Conservation (phyloP, 768 basidiomycete species). For the Pseudohyphozyma bogoriensis region DNA sequence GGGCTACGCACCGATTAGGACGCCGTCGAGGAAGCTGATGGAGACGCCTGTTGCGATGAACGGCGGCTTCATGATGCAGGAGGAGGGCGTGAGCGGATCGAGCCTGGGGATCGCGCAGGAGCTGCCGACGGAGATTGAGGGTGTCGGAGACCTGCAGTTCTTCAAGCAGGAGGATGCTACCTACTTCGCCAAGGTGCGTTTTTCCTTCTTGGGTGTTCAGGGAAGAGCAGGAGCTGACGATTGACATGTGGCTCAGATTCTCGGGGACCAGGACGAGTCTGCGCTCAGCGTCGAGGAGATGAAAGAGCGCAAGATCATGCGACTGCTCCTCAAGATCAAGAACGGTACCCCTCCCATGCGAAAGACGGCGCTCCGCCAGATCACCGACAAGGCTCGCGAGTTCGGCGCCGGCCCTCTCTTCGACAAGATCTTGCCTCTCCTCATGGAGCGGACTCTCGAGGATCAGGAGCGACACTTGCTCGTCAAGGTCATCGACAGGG, state of each 20-base stretch:
- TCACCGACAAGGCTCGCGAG: constrained; percentile 97
- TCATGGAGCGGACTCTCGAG: constrained; percentile 86
- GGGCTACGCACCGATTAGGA: constrained; percentile 72
- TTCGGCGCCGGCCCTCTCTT: constrained; percentile 97
- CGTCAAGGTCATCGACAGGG: constrained; percentile 97
- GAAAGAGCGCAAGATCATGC: constrained; percentile 99
- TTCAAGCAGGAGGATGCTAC: constrained; percentile 97
- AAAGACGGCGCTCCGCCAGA: constrained; percentile 93
- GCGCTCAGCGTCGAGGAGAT: constrained; percentile 89
- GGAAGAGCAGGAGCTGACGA: constrained; percentile 31
- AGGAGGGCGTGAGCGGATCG: constrained; percentile 74
- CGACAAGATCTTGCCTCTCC: constrained; percentile 93
- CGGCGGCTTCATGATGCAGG: constrained; percentile 91
- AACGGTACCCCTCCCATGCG: constrained; percentile 97
- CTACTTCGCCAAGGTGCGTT: constrained; percentile 82
- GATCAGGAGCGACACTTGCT: constrained; percentile 96
- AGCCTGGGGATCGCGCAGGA: constrained; percentile 81
- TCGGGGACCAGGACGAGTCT: constrained; percentile 58
- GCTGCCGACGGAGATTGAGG: constrained; percentile 92
- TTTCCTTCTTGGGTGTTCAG: constrained; percentile 31
- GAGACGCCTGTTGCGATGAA: constrained; percentile 48
- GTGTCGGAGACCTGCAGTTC: constrained; percentile 92
- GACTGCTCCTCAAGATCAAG: constrained; percentile 93
- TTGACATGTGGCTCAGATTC: constrained; percentile 18
- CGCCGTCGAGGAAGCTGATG: constrained; percentile 48